These are phyloP conservation scores for Nasturtium officinale DNA, from an alignment of 345 rosid species.

Conservation along the genomic window DNA sequence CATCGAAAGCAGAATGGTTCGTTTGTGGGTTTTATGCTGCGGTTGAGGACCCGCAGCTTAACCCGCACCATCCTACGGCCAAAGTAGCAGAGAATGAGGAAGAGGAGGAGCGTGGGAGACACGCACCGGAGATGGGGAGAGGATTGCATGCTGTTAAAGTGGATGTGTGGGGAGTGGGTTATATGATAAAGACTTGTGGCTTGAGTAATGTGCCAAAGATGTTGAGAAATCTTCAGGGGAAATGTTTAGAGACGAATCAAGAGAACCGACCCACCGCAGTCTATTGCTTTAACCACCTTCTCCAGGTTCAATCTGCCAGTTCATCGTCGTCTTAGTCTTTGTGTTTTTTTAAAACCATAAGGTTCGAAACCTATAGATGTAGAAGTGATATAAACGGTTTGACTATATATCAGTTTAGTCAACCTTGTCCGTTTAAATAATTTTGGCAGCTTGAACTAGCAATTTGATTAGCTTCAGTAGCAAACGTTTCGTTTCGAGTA, in stretches of 20 bases:
- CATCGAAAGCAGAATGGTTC: constrained; percentile 72
- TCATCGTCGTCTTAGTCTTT: constrained; percentile 31
- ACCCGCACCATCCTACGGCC: constrained; percentile 46
- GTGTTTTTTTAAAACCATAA: background rate
- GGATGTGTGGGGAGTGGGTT: constrained; percentile 94
- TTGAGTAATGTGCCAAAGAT: constrained; percentile 62
- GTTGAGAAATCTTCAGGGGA: constrained; percentile 77
- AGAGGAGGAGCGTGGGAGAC: constrained; percentile 57
- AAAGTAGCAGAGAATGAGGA: constrained; percentile 14
- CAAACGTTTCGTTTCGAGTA: constrained; percentile 12
- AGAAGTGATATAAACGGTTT: constrained; percentile 9
- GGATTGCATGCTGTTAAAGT: constrained; percentile 94
- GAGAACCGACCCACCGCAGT: constrained; percentile 95
- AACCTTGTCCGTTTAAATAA: constrained; percentile 19
- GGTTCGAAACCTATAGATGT: background rate
- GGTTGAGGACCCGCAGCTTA: constrained; percentile 74
- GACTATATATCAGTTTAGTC: background rate
- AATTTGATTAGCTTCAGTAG: background rate
- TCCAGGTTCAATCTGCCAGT: constrained; percentile 74
- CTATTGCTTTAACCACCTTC: constrained; percentile 90
- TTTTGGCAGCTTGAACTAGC: constrained; percentile 8
- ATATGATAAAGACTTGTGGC: constrained; percentile 79
- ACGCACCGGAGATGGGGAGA: constrained; percentile 91
- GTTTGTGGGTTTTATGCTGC: constrained; percentile 85
- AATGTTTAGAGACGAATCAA: constrained; percentile 87